Conservation (phyloP, 345 rosid species). For the Clarkia xantiana region DNA sequence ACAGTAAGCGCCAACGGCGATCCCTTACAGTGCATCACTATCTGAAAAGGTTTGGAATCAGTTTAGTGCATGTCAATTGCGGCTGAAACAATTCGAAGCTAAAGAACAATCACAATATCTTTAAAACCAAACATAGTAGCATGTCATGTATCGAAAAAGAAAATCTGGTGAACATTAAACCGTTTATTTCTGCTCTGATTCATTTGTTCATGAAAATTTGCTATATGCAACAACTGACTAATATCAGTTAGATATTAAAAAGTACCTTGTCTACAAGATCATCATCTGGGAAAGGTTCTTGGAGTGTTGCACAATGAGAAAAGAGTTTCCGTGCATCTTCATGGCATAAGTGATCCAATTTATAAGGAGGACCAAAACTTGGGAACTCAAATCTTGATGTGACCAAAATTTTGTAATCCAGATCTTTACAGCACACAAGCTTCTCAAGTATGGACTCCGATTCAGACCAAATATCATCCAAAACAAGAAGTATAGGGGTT, state of each 20-base stretch:
- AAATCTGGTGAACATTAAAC: too few relatives aligned
- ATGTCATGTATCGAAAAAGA: too few relatives aligned
- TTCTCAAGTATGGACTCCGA: conserved; percentile 6
- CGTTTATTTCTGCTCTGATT: too few relatives aligned
- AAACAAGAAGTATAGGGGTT: conserved; percentile 13
- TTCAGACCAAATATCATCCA: conserved; percentile 18
- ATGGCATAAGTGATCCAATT: conserved; percentile 5
- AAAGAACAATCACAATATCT: not conserved
- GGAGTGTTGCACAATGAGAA: conserved; percentile 6
- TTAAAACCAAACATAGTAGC: not conserved
- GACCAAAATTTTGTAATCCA: conserved; percentile 13
- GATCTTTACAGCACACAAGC: conserved; percentile 2
- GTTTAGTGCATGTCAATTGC: too few relatives aligned
- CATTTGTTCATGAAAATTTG: too few relatives aligned
- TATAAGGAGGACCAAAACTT: conserved; percentile 4
- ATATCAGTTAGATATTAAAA: not conserved
- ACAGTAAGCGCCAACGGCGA: conserved; percentile 4
- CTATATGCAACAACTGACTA: too few relatives aligned
- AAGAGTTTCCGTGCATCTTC: conserved; percentile 12
- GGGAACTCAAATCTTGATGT: conserved; percentile 13
- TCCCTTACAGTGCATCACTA: conserved; percentile 6
- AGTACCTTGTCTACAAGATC: conserved; percentile 6
- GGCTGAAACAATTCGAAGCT: not conserved
- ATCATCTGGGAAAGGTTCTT: conserved; percentile 5
- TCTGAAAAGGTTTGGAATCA: not conserved